A percentile compares a stretch with the other conserved stretches of the same genome.
Evolutionary conservation across 106 monocot genomes (phyloP).

Genomic region (Dioscorea dumetorum): DNA sequence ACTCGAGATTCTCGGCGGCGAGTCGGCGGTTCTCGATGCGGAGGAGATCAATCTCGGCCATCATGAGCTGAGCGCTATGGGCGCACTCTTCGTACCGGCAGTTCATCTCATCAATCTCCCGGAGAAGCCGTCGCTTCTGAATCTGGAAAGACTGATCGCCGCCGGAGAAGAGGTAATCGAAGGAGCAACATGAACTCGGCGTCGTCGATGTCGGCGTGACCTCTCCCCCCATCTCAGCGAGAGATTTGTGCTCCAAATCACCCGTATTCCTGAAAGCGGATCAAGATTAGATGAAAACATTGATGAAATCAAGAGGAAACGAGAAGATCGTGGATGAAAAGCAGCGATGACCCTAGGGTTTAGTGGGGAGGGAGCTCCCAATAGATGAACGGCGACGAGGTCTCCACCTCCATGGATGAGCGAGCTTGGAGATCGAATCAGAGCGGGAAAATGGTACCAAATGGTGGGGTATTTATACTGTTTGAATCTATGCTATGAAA

Average conservation of each 20-base stretch:
- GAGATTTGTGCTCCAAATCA: not conserved
- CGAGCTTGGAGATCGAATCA: not conserved
- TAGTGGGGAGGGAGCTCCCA: not conserved
- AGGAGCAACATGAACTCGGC: conserved; percentile 6
- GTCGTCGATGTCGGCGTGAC: conserved; percentile 6
- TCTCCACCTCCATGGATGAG: not conserved
- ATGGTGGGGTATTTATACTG: not conserved
- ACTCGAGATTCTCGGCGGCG: conserved; percentile 32
- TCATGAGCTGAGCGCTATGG: conserved; percentile 16
- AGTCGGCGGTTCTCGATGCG: conserved; percentile 40
- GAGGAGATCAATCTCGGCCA: conserved; percentile 36
- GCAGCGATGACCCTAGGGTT: not conserved
- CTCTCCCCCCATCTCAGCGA: conserved; percentile 1
- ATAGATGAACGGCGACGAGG: no score
- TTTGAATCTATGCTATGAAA: not conserved
- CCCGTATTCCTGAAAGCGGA: not conserved
- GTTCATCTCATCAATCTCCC: conserved; percentile 30
- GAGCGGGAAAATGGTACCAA: not conserved
- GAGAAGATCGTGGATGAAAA: not conserved
- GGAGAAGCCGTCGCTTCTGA: conserved; percentile 22
- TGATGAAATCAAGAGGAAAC: not conserved
- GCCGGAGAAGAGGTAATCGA: not conserved
- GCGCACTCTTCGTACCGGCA: conserved; percentile 56
- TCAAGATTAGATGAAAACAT: not conserved
- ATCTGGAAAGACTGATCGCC: conserved; percentile 14